These are phyloP conservation scores for Fusarium nanum DNA, from an alignment of 2,329 filamentous ascomycete species.

Conservation along the genomic window DNA sequence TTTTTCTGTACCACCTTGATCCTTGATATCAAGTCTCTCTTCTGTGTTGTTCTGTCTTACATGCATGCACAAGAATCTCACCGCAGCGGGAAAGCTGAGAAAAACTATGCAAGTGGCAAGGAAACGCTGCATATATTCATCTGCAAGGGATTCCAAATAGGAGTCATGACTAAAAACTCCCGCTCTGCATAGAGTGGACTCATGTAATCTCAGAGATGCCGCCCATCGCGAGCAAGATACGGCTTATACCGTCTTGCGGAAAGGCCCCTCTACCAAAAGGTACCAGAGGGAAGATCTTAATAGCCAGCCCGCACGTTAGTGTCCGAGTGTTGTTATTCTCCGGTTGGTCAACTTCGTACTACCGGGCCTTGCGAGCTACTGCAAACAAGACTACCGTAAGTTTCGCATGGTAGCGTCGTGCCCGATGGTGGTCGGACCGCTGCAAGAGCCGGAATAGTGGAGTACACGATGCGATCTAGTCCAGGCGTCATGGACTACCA, in stretches of 20 bases:
- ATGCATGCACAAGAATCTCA: neutral
- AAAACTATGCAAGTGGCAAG: neutral
- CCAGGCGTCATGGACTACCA: neutral
- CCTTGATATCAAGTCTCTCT: too few species aligned
- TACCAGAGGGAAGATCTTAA: conserved; percentile 38
- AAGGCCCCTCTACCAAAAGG: too few species aligned
- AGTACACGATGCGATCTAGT: neutral
- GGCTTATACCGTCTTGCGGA: neutral
- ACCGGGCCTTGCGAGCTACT: neutral
- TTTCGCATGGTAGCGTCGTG: neutral
- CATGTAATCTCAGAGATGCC: neutral
- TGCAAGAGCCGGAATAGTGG: neutral
- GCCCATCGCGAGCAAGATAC: neutral
- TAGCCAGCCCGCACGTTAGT: conserved; percentile 26
- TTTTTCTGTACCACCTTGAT: neutral
- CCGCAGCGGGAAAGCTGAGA: neutral
- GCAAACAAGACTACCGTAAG: neutral
- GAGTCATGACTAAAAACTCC: neutral
- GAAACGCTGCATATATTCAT: neutral
- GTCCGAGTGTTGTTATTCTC: conserved; percentile 31
- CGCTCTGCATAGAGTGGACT: neutral
- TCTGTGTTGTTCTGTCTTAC: neutral
- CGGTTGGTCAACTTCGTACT: conserved; percentile 7
- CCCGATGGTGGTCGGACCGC: conserved; percentile 15
- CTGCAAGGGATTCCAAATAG: conserved; percentile 16